Evolutionary conservation across 2,329 filamentous ascomycete genomes (phyloP).

Genomic region (Cladosporium sp.): DNA sequence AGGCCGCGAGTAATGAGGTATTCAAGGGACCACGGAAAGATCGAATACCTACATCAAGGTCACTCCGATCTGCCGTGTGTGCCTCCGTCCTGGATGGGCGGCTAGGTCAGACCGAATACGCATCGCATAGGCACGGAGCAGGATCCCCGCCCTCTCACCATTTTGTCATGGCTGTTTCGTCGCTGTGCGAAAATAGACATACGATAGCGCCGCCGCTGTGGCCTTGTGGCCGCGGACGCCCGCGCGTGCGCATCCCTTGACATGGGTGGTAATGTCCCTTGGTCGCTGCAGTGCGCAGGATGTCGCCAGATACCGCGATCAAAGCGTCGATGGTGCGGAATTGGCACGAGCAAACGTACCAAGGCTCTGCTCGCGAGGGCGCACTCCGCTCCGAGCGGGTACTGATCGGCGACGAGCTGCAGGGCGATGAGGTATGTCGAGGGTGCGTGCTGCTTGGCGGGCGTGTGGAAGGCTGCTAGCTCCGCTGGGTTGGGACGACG

Average conservation of each 20-base stretch:
- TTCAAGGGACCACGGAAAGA: not conserved
- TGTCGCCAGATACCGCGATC: not conserved
- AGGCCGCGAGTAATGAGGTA: not conserved
- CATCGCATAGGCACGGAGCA: not conserved
- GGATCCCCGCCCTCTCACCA: not conserved
- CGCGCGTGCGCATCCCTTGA: not conserved
- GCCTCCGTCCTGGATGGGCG: not conserved
- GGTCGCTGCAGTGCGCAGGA: not conserved
- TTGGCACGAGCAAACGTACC: not conserved
- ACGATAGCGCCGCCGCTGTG: not conserved
- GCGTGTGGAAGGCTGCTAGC: slow-evolving; percentile 1
- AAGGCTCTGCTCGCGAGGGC: not conserved
- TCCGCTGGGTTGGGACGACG: not conserved
- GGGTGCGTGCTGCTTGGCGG: not conserved
- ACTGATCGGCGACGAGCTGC: not conserved
- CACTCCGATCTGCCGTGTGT: not conserved
- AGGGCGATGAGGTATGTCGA: not conserved
- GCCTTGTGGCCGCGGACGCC: not conserved
- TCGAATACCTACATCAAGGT: not conserved
- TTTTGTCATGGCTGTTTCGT: not conserved
- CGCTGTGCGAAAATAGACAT: slow-evolving; percentile 1
- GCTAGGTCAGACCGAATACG: not conserved
- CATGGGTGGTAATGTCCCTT: not conserved
- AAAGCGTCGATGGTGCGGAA: not conserved
- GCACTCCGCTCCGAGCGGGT: not conserved